Percentiles rank a stretch among this genome's conserved stretches.
Conservation (phyloP, 208 protist species). For the Trypanosomatidae sp. region DNA sequence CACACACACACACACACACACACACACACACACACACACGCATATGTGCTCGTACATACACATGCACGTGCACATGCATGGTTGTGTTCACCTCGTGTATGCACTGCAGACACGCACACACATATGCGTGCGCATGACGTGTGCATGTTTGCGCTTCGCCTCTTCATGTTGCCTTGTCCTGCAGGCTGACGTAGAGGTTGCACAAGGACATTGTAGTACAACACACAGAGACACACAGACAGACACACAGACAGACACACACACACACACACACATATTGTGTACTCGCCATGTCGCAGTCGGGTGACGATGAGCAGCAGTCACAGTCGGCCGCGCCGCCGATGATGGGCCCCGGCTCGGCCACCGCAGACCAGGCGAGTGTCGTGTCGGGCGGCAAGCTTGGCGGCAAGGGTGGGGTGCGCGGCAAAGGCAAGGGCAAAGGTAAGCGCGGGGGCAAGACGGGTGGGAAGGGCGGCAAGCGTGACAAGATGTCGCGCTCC, state of each 20-base stretch:
- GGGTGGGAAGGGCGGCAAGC: constrained; percentile 74
- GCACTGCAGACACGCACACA: too few species aligned
- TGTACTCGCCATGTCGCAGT: constrained; percentile 42
- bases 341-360: constrained; percentile 57
- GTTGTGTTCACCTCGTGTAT: too few species aligned
- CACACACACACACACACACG: too few species aligned
- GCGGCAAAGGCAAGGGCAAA: constrained; percentile 78
- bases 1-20: too few species aligned
- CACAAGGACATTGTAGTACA: too few species aligned
- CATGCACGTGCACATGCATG: too few species aligned
- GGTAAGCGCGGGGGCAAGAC: constrained; percentile 79
- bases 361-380: constrained; percentile 74
- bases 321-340: constrained; percentile 14
- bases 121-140: too few species aligned
- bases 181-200: too few species aligned
- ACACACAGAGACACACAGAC: neutral
- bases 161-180: too few species aligned
- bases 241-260: too few species aligned
- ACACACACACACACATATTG: neutral
- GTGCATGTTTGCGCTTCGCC: too few species aligned
- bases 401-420: constrained; percentile 58
- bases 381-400: constrained; percentile 80
- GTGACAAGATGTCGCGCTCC: constrained; percentile 78
- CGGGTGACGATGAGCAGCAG: constrained; percentile 24
- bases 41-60: too few species aligned